These are phyloP conservation scores for Nicotiana obtusifolia DNA, from an alignment of 257 asterid genomes.

Conservation along the genomic window DNA sequence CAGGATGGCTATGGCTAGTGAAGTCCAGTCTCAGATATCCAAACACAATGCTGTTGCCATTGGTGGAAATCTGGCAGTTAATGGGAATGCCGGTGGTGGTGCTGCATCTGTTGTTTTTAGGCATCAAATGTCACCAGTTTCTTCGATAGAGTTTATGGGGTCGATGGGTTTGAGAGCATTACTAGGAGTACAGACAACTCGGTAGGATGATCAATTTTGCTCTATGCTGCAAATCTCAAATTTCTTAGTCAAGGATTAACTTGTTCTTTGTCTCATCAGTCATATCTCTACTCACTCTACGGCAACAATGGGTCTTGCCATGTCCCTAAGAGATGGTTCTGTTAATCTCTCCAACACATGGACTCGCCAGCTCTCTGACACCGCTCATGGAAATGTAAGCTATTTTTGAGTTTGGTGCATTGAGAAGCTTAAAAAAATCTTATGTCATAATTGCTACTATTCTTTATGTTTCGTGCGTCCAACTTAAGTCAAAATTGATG, in stretches of 20 bases:
- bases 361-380: slow-evolving; percentile 82
- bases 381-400: slow-evolving; percentile 71
- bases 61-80: slow-evolving; percentile 82
- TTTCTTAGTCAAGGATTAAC: neutral
- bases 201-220: slow-evolving; percentile 38
- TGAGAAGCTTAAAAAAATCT: neutral
- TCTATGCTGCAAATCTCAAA: neutral
- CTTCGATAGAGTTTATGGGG: slow-evolving; percentile 69
- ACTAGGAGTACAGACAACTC: slow-evolving; percentile 67
- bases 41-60: slow-evolving; percentile 54
- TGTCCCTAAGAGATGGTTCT: slow-evolving; percentile 88
- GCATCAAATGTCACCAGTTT: slow-evolving; percentile 70
- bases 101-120: slow-evolving; percentile 67
- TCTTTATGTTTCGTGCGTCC: neutral
- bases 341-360: slow-evolving; percentile 81
- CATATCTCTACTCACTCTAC: slow-evolving; percentile 76
- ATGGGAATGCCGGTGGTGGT: slow-evolving; percentile 69
- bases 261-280: slow-evolving; percentile 36
- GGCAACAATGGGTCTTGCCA: slow-evolving; percentile 69
- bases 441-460: neutral
- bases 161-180: slow-evolving; percentile 79
- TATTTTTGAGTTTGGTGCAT: slow-evolving; percentile 10
- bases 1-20: slow-evolving; percentile 97
- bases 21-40: slow-evolving; percentile 73
- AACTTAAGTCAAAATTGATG: neutral